Percentiles rank a stretch among this genome's conserved stretches.
Evolutionary conservation across 345 rosid species (phyloP).

Genomic region (Chamaenerion angustifolium): DNA sequence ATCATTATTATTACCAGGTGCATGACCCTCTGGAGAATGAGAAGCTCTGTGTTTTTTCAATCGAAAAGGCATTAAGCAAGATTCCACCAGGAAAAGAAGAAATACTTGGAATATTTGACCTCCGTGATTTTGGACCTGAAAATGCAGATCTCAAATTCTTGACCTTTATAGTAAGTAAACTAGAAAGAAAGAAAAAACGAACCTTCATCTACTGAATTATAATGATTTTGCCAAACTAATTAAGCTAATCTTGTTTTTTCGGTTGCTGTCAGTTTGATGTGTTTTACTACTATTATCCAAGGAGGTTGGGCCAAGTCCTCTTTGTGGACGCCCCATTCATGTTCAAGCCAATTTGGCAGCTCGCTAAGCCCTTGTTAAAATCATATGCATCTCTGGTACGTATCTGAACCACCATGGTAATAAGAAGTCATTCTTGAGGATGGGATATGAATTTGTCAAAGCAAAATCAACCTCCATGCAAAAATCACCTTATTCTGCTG

Average conservation of each 20-base stretch:
- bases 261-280: conserved; percentile 57
- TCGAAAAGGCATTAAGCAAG: conserved; percentile 72
- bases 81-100: conserved; percentile 57
- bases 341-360: conserved; percentile 76
- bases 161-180: conserved; percentile 52
- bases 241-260: neutral
- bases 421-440: too few relatives aligned
- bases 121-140: conserved; percentile 47
- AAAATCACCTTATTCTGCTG: too few relatives aligned
- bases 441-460: neutral
- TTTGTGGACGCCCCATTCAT: conserved; percentile 85
- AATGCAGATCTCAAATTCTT: conserved; percentile 69
- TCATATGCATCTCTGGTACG: conserved; percentile 78
- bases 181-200: too few relatives aligned
- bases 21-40: conserved; percentile 58
- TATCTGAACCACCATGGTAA: neutral
- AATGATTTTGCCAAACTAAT: too few relatives aligned
- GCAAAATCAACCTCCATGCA: too few relatives aligned
- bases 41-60: conserved; percentile 54
- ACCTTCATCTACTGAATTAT: too few relatives aligned
- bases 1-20: conserved; percentile 24
- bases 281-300: conserved; percentile 80
- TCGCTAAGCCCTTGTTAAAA: conserved; percentile 60
- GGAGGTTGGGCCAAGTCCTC: conserved; percentile 70
- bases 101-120: conserved; percentile 70